These are phyloP conservation scores for Glutinoglossum americanum DNA, from an alignment of 495 filamentous ascomycete genomes.

Conservation along the genomic window DNA sequence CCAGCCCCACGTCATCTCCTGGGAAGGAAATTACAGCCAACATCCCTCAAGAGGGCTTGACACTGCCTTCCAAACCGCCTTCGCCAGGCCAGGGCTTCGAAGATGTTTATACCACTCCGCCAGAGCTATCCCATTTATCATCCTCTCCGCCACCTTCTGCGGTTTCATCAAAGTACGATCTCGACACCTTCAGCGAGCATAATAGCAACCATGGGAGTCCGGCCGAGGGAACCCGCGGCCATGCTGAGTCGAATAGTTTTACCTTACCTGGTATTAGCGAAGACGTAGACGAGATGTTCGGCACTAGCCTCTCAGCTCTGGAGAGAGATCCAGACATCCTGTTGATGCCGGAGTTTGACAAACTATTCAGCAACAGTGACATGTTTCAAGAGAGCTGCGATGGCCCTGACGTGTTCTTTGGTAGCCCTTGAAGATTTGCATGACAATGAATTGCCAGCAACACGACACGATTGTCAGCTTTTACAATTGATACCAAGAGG, in stretches of 20 bases:
- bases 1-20: background rate
- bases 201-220: background rate
- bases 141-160: constrained; percentile 1
- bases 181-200: background rate
- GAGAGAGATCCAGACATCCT: background rate
- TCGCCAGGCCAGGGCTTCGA: background rate
- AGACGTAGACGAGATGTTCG: constrained; percentile 8
- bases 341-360: constrained; percentile 1
- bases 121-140: background rate
- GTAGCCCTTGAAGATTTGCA: background rate
- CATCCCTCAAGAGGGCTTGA: background rate
- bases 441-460: background rate
- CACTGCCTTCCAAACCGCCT: background rate
- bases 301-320: background rate
- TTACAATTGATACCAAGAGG: background rate
- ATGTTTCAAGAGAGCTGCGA: background rate
- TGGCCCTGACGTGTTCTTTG: background rate
- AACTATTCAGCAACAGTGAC: background rate
- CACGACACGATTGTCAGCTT: background rate
- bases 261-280: background rate
- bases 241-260: background rate
- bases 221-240: background rate
- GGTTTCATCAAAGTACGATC: background rate
- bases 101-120: background rate
- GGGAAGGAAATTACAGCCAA: background rate